Conservation (phyloP, 2,329 filamentous ascomycete genomes). For the Fusarium sp. region DNA sequence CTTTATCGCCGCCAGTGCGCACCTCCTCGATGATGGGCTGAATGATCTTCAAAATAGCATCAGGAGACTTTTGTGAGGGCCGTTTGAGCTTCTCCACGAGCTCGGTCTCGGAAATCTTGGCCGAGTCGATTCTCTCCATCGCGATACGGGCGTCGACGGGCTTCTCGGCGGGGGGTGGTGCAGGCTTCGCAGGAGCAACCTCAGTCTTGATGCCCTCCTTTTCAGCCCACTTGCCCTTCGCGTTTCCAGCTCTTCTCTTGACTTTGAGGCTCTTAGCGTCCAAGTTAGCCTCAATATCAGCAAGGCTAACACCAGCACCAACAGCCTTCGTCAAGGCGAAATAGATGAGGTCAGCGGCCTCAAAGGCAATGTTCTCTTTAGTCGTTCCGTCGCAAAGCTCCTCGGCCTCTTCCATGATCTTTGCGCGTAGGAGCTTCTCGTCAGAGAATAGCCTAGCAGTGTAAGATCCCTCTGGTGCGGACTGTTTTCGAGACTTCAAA, state of each 20-base stretch:
- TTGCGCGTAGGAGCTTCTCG: slow-evolving; percentile 88
- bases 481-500: slow-evolving; percentile 83
- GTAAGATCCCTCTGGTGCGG: slow-evolving; percentile 91
- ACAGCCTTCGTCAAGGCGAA: slow-evolving; percentile 95
- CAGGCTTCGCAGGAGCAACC: slow-evolving; percentile 54
- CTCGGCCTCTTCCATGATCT: slow-evolving; percentile 98
- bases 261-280: slow-evolving; percentile 97
- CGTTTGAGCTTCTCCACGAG: slow-evolving; percentile 85
- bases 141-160: slow-evolving; percentile 73
- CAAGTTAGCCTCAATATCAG: slow-evolving; percentile 92
- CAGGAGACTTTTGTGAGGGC: slow-evolving; percentile 95
- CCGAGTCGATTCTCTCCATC: slow-evolving; percentile 85
- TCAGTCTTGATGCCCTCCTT: slow-evolving; percentile 78
- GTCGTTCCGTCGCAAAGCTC: slow-evolving; percentile 91
- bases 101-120: slow-evolving; percentile 73
- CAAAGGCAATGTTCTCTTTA: slow-evolving; percentile 89
- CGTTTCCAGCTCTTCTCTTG: slow-evolving; percentile 92
- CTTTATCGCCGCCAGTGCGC: slow-evolving; percentile 86
- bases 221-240: slow-evolving; percentile 92
- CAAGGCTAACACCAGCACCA: slow-evolving; percentile 85
- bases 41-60: slow-evolving; percentile 92
- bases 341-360: slow-evolving; percentile 95
- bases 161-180: slow-evolving; percentile 50
- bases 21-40: slow-evolving; percentile 93
- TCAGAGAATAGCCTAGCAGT: slow-evolving; percentile 95